Percentiles rank a stretch among this genome's conserved stretches.
phyloP scores from a whole-genome alignment of 2,329 filamentous ascomycete genomes.

The Ophiosphaerella narmari region DNA sequence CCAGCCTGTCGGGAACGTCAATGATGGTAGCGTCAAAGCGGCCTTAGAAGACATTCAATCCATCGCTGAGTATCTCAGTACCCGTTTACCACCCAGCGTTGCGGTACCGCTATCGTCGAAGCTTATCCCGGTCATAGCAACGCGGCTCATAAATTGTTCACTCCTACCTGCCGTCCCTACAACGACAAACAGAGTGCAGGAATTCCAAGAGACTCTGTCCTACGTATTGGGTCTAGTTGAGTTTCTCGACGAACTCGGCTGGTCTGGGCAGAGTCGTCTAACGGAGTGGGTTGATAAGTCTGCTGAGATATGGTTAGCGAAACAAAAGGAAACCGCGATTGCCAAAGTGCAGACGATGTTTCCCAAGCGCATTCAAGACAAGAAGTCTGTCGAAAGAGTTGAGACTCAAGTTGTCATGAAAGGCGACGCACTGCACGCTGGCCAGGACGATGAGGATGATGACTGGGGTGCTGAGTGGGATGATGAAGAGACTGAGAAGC shows the following conservation, averaged over 20 bases:
- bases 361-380: constrained; percentile 66
- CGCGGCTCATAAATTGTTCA: constrained; percentile 73
- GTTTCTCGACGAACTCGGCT: constrained; percentile 65
- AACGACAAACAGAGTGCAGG: constrained; percentile 70
- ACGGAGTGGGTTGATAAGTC: constrained; percentile 80
- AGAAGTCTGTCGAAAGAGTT: constrained; percentile 76
- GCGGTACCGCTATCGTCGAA: constrained; percentile 64
- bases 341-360: constrained; percentile 74
- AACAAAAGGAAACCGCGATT: constrained; percentile 78
- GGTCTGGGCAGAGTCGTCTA: constrained; percentile 66
- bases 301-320: constrained; percentile 82
- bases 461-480: constrained; percentile 87
- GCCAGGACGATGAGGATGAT: constrained; percentile 52
- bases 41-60: constrained; percentile 38
- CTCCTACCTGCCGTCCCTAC: constrained; percentile 77
- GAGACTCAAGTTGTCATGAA: constrained; percentile 80
- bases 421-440: constrained; percentile 68
- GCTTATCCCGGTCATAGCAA: constrained; percentile 71
- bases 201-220: constrained; percentile 73
- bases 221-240: constrained; percentile 68
- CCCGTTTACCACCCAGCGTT: constrained; percentile 55
- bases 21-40: constrained; percentile 34
- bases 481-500: constrained; percentile 52
- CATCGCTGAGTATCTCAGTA: constrained; percentile 57
- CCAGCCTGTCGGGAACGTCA: constrained; percentile 28